phyloP scores from a whole-genome alignment of 768 basidiomycete genomes.

The Calocera viscosa region DNA sequence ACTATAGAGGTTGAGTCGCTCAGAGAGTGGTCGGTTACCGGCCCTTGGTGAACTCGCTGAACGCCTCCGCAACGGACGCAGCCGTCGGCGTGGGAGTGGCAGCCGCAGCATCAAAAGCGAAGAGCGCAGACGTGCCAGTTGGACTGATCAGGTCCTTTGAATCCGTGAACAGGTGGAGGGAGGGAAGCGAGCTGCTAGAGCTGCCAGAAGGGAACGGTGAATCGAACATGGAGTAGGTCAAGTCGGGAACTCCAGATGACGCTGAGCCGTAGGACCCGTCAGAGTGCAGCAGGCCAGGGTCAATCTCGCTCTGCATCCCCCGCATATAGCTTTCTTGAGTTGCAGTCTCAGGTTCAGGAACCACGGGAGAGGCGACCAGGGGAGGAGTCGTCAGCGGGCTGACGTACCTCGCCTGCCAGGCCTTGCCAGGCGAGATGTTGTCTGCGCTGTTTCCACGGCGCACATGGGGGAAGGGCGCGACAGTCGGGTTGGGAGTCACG shows the following conservation, averaged over 20 bases:
- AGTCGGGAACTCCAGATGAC: background rate
- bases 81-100: background rate
- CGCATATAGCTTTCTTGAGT: background rate
- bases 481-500: background rate
- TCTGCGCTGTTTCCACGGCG: conserved; percentile 4
- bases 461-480: background rate
- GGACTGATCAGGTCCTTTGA: conserved; percentile 1
- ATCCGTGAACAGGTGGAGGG: conserved; percentile 5
- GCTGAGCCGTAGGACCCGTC: background rate
- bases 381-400: conserved; percentile 2
- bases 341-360: background rate
- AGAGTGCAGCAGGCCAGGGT: background rate
- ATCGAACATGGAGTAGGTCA: conserved; percentile 6
- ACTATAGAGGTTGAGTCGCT: background rate
- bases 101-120: conserved; percentile 3
- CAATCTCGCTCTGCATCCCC: background rate
- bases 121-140: conserved; percentile 1
- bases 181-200: conserved; percentile 3
- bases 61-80: background rate
- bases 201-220: background rate
- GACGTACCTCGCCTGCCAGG: background rate
- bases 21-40: background rate
- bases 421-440: background rate
- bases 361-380: background rate
- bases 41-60: conserved; percentile 7